These are phyloP conservation scores for Omphalotus guepiniiformis DNA, from an alignment of 768 basidiomycete genomes.

Conservation along the genomic window DNA sequence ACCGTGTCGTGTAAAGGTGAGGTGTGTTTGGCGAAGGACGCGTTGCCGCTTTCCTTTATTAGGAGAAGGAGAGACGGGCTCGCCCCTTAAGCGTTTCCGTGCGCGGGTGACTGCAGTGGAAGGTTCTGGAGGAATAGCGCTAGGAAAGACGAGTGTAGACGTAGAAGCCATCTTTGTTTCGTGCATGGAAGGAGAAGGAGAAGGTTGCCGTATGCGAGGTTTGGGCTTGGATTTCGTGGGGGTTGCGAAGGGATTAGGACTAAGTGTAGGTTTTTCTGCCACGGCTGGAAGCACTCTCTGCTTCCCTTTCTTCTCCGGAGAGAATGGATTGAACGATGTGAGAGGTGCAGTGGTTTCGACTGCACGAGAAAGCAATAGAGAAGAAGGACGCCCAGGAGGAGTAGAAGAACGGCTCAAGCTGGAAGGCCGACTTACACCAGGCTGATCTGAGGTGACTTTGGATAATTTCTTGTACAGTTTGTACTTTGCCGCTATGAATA, in stretches of 20 bases:
- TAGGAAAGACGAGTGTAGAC: constrained; percentile 16
- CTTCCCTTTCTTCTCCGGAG: constrained; percentile 64
- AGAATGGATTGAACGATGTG: constrained; percentile 71
- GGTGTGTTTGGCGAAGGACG: constrained; percentile 34
- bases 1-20: constrained; percentile 32
- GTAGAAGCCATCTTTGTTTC: constrained; percentile 14
- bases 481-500: constrained; percentile 65
- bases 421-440: constrained; percentile 19
- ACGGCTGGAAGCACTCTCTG: constrained; percentile 23
- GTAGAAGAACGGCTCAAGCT: constrained; percentile 24
- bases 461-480: constrained; percentile 75
- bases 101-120: constrained; percentile 58
- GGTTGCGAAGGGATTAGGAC: constrained; percentile 43
- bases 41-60: constrained; percentile 72
- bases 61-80: constrained; percentile 80
- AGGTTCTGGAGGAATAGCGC: constrained; percentile 23
- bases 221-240: constrained; percentile 33
- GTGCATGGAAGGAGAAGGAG: constrained; percentile 35
- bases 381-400: constrained; percentile 24
- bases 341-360: constrained; percentile 49
- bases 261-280: constrained; percentile 16
- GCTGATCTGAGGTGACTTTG: constrained; percentile 32
- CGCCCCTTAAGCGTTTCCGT: constrained; percentile 77
- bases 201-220: constrained; percentile 17
- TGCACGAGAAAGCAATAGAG: constrained; percentile 45